phyloP scores from a whole-genome alignment of 2,329 filamentous ascomycete species.

The Dactylellina sp. region DNA sequence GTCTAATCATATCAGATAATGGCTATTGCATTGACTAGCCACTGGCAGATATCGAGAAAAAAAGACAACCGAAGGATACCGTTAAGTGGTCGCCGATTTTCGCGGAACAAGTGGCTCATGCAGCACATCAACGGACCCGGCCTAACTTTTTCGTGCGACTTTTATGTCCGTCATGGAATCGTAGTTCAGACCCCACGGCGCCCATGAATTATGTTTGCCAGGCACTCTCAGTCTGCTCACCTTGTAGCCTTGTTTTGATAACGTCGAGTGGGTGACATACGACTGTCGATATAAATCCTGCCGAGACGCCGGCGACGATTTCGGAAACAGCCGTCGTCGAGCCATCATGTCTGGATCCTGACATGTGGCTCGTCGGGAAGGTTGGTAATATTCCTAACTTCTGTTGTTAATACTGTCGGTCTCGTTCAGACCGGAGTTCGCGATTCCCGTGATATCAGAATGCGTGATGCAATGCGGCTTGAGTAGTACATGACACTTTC shows the following conservation, averaged over 20 bases:
- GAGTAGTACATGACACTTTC: too few species aligned
- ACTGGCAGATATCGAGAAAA: conserved; percentile 4
- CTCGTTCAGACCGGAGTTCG: background rate
- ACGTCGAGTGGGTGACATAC: conserved; percentile 93
- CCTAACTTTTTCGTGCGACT: conserved; percentile 1
- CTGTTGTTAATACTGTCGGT: background rate
- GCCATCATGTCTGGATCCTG: conserved; percentile 64
- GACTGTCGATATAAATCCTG: conserved; percentile 86
- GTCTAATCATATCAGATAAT: conserved; percentile 25
- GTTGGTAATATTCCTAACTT: background rate
- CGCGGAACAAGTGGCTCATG: conserved; percentile 65
- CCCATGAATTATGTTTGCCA: background rate
- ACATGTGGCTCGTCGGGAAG: conserved; percentile 29
- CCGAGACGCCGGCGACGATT: conserved; percentile 87
- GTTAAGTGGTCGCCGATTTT: conserved; percentile 64
- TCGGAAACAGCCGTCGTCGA: conserved; percentile 84
- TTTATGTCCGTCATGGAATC: background rate
- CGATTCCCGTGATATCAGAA: conserved; percentile 2
- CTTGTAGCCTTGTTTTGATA: conserved; percentile 94
- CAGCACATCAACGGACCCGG: conserved; percentile 11
- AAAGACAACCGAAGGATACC: conserved; percentile 3
- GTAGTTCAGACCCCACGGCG: too few species aligned
- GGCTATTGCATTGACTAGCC: conserved; percentile 12
- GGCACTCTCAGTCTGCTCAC: too few species aligned
- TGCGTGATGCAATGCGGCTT: too few species aligned